Evolutionary conservation across 2,329 filamentous ascomycete species (phyloP), one percentile per base, ranked within the genome.

Genomic region (Diatrype stigma): DNA sequence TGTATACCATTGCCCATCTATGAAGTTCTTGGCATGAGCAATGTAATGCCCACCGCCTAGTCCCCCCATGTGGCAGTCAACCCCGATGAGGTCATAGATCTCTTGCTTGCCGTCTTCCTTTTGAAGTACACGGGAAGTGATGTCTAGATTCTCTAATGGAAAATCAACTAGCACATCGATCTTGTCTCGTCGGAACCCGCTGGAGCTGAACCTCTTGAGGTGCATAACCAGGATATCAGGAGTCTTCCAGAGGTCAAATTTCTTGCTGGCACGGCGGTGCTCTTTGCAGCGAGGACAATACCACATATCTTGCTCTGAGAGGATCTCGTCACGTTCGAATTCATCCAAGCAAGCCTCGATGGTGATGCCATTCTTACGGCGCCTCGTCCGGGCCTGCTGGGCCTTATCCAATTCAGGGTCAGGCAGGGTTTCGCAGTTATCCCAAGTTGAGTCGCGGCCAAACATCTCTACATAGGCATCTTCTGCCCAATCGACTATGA

Each of bases 271-370:
- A 53, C 90, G 86, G 16, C 90, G 85, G 63, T 96, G 87, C 62
- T 96, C 90, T 68, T 97, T 97, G 78, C 94, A 99, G 28, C 90
- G 84, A 51, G 90, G 93, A 65, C 94, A 99, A 67, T 95, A 97
- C 94, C 94, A 99, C 53, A 90, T 93, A 67, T 99, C 95, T 64
- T 95, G 89, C 67, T 96, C 90, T 0, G 93, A 96, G 4, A 99
- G 76, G 14, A 96, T 85, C 70, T 99, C 94, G 53, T 92, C 89
- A 66, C 93, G 93, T 64, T 94, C 90, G 60, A 96, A 97, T 69
- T 97, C 94, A 52, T 92, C 87, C 49, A 99, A 81, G 65, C 94
- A 99, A 60, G 96, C 91, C 21, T 94, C 87, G 4, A 99, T 78
- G 1, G 85, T 86, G 57, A 96, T 86, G 26, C 94, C 94, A 49